Evolutionary conservation across 1,284 basidiomycete genomes (phyloP).

Genomic region (Tilletia walkeri): DNA sequence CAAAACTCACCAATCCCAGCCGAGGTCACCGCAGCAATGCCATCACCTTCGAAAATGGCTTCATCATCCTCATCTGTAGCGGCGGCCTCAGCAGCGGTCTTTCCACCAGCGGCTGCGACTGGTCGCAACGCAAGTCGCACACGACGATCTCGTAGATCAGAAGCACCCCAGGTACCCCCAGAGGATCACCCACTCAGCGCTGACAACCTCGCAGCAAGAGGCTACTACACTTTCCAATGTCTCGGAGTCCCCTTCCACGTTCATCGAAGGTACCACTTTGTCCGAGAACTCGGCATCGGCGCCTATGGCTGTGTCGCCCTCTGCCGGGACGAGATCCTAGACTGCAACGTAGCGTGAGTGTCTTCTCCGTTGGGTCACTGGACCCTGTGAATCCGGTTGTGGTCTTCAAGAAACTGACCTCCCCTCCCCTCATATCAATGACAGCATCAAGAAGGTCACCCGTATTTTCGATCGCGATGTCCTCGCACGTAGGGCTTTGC

Average conservation of each 20-base stretch:
- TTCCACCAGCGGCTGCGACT: too few species aligned
- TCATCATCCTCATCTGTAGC: too few species aligned
- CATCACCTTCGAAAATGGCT: too few species aligned
- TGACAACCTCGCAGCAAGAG: constrained; percentile 44
- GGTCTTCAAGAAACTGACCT: too few species aligned
- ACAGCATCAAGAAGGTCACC: constrained; percentile 52
- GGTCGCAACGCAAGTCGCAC: constrained; percentile 3
- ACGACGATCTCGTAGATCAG: constrained; percentile 2
- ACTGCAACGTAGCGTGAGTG: constrained; percentile 49
- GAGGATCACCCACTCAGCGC: constrained; percentile 50
- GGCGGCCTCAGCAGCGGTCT: too few species aligned
- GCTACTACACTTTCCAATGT: constrained; percentile 53
- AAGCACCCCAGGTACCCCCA: not conserved
- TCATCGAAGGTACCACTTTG: constrained; percentile 47
- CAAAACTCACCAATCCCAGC: too few species aligned
- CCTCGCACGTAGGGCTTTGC: constrained; percentile 46
- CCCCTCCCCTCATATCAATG: not conserved
- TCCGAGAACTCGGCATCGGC: constrained; percentile 53
- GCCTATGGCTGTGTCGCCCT: constrained; percentile 55
- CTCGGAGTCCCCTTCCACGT: constrained; percentile 53
- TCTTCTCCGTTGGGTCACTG: not conserved
- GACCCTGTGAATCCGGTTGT: too few species aligned
- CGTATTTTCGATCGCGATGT: constrained; percentile 53
- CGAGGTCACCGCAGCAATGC: too few species aligned
- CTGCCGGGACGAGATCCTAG: constrained; percentile 41